Evolutionary conservation across 2,329 filamentous ascomycete species (phyloP).

Genomic region (Cladosporium sp.): DNA sequence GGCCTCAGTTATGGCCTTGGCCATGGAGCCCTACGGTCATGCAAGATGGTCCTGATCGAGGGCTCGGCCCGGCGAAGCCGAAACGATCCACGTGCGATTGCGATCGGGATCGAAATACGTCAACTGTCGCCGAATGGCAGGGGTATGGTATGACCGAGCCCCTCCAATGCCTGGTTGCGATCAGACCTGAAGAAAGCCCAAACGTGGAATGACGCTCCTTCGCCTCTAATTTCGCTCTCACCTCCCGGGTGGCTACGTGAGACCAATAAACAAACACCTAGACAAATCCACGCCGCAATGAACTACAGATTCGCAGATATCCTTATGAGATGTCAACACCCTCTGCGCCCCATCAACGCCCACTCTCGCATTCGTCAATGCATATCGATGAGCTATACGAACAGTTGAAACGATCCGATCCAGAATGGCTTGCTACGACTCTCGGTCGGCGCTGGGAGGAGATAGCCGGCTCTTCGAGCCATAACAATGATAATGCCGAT

Average conservation of each 20-base stretch:
- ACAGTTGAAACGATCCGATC: slow-evolving; percentile 14
- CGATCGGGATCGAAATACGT: no score
- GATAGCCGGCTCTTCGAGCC: background rate
- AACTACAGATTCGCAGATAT: background rate
- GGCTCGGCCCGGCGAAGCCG: no score
- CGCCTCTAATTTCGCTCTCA: no score
- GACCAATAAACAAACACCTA: background rate
- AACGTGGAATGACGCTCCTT: background rate
- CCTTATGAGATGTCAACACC: background rate
- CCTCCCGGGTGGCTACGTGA: no score
- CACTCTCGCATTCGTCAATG: background rate
- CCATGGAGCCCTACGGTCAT: no score
- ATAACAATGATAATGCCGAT: background rate
- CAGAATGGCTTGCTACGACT: slow-evolving; percentile 15
- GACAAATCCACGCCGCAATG: background rate
- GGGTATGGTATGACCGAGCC: no score
- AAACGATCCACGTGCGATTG: no score
- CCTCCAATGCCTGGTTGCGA: no score
- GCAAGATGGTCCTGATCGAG: no score
- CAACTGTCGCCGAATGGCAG: no score
- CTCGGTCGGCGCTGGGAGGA: slow-evolving; percentile 2
- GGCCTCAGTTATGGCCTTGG: no score
- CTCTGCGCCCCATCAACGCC: background rate
- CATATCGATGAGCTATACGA: slow-evolving; percentile 7
- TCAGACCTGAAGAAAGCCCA: background rate